Percentiles rank a stretch among this genome's conserved stretches.
Evolutionary conservation across 2,329 filamentous ascomycete species (phyloP).

Genomic region (Pseudogymnoascus sp.): DNA sequence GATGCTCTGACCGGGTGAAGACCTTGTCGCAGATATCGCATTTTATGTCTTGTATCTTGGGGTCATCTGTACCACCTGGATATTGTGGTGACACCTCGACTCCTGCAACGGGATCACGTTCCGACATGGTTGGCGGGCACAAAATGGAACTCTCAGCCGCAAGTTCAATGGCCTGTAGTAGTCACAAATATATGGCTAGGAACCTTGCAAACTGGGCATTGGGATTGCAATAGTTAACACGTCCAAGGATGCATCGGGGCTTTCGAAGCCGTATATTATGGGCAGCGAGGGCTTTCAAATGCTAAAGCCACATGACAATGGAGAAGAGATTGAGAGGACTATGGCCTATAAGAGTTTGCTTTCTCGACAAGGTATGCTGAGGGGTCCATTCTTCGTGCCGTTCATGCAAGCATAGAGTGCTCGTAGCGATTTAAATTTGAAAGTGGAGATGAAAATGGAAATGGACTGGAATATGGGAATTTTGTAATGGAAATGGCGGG

Average conservation of each 20-base stretch:
- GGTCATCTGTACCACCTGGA: background rate
- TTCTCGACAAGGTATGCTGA: background rate
- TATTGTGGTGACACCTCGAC: background rate
- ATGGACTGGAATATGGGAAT: background rate
- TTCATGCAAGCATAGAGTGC: background rate
- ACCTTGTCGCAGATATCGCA: slow-evolving; percentile 9
- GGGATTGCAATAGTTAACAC: background rate
- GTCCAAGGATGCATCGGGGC: background rate
- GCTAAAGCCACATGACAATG: background rate
- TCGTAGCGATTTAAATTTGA: background rate
- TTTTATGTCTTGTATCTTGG: slow-evolving; percentile 7
- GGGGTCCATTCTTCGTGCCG: background rate
- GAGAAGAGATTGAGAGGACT: background rate
- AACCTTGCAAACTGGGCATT: background rate
- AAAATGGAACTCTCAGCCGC: background rate
- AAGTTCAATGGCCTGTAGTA: background rate
- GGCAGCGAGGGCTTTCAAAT: background rate
- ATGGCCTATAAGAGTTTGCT: background rate
- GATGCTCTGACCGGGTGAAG: slow-evolving; percentile 49
- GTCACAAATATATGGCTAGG: background rate
- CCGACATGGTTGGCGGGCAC: slow-evolving; percentile 6
- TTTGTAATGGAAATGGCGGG: background rate
- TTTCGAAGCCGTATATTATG: background rate
- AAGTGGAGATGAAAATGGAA: background rate
- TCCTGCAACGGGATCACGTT: background rate